Base-by-base conservation (phyloP, 768 basidiomycete species). In the Lentinula sp. region DNA sequence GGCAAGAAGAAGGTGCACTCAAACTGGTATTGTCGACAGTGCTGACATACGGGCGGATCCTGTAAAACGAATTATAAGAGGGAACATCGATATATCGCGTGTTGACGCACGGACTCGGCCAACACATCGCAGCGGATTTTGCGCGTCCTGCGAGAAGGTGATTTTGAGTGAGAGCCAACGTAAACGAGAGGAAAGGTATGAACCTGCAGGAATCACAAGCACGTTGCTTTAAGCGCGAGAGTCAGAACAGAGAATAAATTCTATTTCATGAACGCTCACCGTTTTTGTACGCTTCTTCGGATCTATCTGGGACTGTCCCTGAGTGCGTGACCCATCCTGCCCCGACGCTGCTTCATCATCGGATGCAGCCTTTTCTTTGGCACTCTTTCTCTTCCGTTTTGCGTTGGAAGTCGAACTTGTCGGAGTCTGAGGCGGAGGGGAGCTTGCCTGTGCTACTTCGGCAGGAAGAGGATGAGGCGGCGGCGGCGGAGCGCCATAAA, bases 1-100 rank as follows among this genome's bases (percentile, higher is more conserved):
- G 97, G 97, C 11, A 98, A 85, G 79, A 97, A 96, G 76, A 95
- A 97, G 5, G 95, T 97, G 72, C 96, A 97, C 65, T 96, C 93
- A 66, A 95, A 92, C 48, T 84, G 83, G 68, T 94, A 93, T 70
- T 94, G 92, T 69, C 93, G 91, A 82, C 96, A 98, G 72, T 98
- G 95, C 66, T 94, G 90, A 70, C 95, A 98, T 53, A 90, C 69
- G 16, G 90, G 86, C 0, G 91, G 89, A 2, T 93, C 89, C 66
- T 48, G 18, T 39, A 11, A 28, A 18, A 48, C 16, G 18, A 23
- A n/a, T n/a, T 23, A 78, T 54, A 10, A 46, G 42, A 52, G 59
- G 61, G 61, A n/a, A 60, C 32, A 4, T 10, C 21, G 37, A 34
- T 21, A 11, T 16, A 53, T 4, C 9, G 11, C 18, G 21, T 23